These are phyloP conservation scores for Flaveria brownii DNA, from an alignment of 129 eudicot genomes.

Conservation along the genomic window DNA sequence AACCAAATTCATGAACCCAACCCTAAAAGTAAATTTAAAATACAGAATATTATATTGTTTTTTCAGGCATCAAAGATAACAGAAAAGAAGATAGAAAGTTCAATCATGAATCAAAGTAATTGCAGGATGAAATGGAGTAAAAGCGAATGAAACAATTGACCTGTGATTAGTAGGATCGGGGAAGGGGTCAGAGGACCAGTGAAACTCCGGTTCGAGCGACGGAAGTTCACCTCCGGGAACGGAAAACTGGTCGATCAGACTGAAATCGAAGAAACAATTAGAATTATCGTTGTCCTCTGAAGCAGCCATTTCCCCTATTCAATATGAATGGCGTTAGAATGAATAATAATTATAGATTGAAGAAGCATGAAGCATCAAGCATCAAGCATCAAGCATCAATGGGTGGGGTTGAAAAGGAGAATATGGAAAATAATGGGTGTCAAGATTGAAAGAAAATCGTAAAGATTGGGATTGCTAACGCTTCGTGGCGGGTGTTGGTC, in stretches of 20 bases:
- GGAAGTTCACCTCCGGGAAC: constrained; percentile 64
- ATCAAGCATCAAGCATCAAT: constrained; percentile 10
- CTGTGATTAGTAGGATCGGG: constrained; percentile 38
- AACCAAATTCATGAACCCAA: too few species aligned
- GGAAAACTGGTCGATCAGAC: constrained; percentile 47
- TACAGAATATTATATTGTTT: too few species aligned
- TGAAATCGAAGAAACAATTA: constrained; percentile 50
- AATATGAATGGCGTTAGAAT: neutral
- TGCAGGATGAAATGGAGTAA: neutral
- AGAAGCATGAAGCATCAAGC: neutral
- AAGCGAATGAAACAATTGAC: constrained; percentile 28
- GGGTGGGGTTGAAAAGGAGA: constrained; percentile 27
- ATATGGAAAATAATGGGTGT: constrained; percentile 1
- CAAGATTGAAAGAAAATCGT: neutral
- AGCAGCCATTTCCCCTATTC: constrained; percentile 34
- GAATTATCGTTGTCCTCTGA: constrained; percentile 48
- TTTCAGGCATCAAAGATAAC: neutral
- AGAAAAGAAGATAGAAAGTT: neutral
- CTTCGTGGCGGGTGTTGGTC: constrained; percentile 39
- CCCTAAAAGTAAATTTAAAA: too few species aligned
- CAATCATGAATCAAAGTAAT: neutral
- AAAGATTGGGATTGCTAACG: constrained; percentile 24
- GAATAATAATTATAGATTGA: constrained; percentile 4
- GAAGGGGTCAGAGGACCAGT: constrained; percentile 41
- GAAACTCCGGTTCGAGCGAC: constrained; percentile 45